Percentiles rank a stretch among this genome's conserved stretches.
Conservation (phyloP, 2,329 filamentous ascomycete species). For the Penicillium frequentans region DNA sequence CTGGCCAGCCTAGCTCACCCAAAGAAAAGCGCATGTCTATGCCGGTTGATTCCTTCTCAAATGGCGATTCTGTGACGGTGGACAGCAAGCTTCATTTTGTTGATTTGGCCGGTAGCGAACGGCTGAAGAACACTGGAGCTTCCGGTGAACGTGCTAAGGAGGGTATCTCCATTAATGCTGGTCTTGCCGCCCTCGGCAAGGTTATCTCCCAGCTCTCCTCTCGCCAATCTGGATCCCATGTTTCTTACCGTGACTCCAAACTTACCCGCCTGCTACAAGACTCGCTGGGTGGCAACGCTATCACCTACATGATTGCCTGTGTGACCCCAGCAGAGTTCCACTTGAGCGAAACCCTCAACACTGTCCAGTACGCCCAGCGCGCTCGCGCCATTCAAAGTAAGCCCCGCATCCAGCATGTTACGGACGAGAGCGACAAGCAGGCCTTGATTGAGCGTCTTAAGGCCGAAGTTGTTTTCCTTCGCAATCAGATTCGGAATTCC, state of each 20-base stretch:
- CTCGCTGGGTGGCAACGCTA: constrained; percentile 92
- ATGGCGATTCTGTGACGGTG: constrained; percentile 71
- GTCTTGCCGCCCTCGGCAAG: constrained; percentile 90
- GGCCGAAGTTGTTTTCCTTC: constrained; percentile 87
- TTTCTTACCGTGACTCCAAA: constrained; percentile 98
- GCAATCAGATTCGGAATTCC: constrained; percentile 88
- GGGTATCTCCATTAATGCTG: constrained; percentile 97
- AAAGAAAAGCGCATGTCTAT: constrained; percentile 85
- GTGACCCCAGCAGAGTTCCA: constrained; percentile 97
- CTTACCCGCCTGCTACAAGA: constrained; percentile 93
- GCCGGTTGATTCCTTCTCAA: constrained; percentile 74
- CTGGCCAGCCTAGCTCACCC: constrained; percentile 48
- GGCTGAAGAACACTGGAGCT: constrained; percentile 94
- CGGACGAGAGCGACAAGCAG: constrained; percentile 90
- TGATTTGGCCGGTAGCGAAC: constrained; percentile 93
- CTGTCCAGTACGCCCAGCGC: constrained; percentile 93
- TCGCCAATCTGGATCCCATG: constrained; percentile 79
- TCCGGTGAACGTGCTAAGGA: constrained; percentile 93
- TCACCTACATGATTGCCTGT: constrained; percentile 99
- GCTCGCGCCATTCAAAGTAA: constrained; percentile 97
- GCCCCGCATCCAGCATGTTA: constrained; percentile 86
- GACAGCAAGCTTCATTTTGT: constrained; percentile 99
- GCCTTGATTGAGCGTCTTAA: constrained; percentile 90
- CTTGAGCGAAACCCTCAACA: constrained; percentile 95
- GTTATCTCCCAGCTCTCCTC: constrained; percentile 98